Evolutionary conservation across 768 basidiomycete species (phyloP), one percentile per base, ranked within the genome.

Genomic region (Leccinum fibrillosum): DNA sequence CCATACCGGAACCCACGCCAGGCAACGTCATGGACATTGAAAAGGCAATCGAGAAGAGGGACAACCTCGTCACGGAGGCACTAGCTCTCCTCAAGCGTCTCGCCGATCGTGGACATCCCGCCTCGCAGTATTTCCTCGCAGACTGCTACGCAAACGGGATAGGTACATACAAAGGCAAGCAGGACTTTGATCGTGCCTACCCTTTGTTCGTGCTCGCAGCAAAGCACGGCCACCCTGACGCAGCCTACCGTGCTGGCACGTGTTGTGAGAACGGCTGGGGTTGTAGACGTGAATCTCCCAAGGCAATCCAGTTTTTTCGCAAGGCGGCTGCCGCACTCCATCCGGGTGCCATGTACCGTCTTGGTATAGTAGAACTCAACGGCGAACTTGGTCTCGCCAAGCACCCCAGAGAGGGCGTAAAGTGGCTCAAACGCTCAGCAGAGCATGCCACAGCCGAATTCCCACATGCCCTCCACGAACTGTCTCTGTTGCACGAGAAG

Each of bases 251-350:
- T 30, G 90, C 95, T 0, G 97, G 94, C 32, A 95, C 95, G 3
- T 99, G 97, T 71, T 97, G 93, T 74, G 97, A 99, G 80, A 95
- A 98, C 66, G 97, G 95, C 28, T 98, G 96, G 97, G 97, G 97
- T 6, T 96, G 94, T 71, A 80, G 96, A 52, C 83, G 94, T 13
- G 97, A 98, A 74, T 88, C 85, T 17, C 86, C 88, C 47, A 98
- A 98, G 69, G 94, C 96, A 0, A 74, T 98, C 35, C 87, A 90
- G 56, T 97, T 94, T 77, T 98, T 89, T 78, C 86, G 90, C 58
- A 98, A 97, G 74, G 93, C 95, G 7, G 92, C 88, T 0, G 93
- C 94, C 0, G 86, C 92, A 1, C 81, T 88, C 12, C 95, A 98
- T 64, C 94, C 94, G 0, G 94, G 93, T 15, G 92, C 97, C 1